These are phyloP conservation scores for Nepenthes alata DNA, from an alignment of 179 eudicot species.

Conservation along the genomic window DNA sequence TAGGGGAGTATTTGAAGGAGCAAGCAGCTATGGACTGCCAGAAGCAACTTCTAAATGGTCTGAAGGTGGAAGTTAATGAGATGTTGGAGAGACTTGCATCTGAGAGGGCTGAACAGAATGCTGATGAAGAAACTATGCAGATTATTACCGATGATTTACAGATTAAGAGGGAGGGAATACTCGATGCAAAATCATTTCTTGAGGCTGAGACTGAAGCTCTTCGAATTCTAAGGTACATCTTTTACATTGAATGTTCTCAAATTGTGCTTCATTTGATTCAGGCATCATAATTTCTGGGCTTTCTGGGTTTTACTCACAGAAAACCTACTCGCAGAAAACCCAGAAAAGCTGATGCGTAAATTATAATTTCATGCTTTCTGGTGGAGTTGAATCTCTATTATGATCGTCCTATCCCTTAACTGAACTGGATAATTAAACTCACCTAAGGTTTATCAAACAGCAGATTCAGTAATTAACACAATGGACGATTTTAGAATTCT, in stretches of 20 bases:
- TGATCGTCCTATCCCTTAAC: background rate
- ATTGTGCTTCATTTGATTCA: background rate
- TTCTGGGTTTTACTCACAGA: too few relatives aligned
- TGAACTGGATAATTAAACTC: too few relatives aligned
- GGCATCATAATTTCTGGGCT: background rate
- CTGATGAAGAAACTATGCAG: conserved; percentile 32
- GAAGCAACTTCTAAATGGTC: conserved; percentile 51
- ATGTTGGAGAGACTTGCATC: conserved; percentile 52
- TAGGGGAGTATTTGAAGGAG: conserved; percentile 44
- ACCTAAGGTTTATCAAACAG: too few relatives aligned
- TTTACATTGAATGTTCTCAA: background rate
- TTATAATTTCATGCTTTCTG: background rate
- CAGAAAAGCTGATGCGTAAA: too few relatives aligned
- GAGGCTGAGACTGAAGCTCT: conserved; percentile 88
- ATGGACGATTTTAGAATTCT: too few relatives aligned
- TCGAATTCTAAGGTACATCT: conserved; percentile 64
- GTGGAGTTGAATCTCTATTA: background rate
- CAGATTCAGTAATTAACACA: background rate
- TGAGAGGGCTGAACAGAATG: conserved; percentile 38
- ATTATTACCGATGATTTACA: conserved; percentile 24
- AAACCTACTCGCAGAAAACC: too few relatives aligned
- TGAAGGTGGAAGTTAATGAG: conserved; percentile 52
- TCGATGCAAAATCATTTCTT: conserved; percentile 61
- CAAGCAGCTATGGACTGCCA: conserved; percentile 81
- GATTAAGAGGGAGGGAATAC: conserved; percentile 46